Evolutionary conservation across 352 stramenopile species (phyloP).

Genomic region (Globisporangium recalcitrans): DNA sequence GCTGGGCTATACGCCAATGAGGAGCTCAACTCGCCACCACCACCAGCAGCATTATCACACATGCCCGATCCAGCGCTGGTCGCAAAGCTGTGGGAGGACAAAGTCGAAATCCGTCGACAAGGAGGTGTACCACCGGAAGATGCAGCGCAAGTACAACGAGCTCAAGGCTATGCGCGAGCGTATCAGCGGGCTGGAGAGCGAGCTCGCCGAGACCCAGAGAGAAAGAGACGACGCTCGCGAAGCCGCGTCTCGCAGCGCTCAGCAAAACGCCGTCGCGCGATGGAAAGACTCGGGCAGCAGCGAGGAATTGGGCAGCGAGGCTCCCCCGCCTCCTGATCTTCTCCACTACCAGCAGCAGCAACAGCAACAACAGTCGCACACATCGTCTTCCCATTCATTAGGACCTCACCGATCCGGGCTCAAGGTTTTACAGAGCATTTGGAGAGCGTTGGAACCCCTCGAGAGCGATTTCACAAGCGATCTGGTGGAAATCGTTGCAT

Average conservation of each 20-base stretch:
- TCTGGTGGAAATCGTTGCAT: not conserved
- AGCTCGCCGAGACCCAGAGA: slow-evolving; percentile 25
- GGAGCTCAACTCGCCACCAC: not conserved
- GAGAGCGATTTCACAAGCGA: not conserved
- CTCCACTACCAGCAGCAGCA: not conserved
- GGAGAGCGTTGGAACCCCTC: not conserved
- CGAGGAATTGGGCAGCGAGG: not conserved
- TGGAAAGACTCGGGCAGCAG: slow-evolving; percentile 11
- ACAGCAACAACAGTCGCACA: not conserved
- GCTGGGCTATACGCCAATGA: not conserved
- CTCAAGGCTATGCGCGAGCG: slow-evolving; percentile 47
- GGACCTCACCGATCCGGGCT: not conserved
- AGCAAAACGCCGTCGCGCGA: slow-evolving; percentile 4
- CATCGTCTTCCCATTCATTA: not conserved
- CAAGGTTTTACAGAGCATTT: slow-evolving; percentile 12
- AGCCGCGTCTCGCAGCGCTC: slow-evolving; percentile 4
- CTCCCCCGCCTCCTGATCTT: too few relatives aligned
- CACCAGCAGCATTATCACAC: too few relatives aligned
- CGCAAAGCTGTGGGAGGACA: slow-evolving; percentile 56
- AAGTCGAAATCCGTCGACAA: slow-evolving; percentile 41
- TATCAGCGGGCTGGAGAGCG: slow-evolving; percentile 38
- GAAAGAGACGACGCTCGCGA: slow-evolving; percentile 38
- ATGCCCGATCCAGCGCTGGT: slow-evolving; percentile 36
- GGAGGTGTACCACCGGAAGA: slow-evolving; percentile 60
- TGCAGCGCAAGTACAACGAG: slow-evolving; percentile 69